Percentiles rank a stretch among this genome's conserved stretches.
Conservation (phyloP, 2,329 filamentous ascomycete genomes). For the Trichoderma arundinaceum region DNA sequence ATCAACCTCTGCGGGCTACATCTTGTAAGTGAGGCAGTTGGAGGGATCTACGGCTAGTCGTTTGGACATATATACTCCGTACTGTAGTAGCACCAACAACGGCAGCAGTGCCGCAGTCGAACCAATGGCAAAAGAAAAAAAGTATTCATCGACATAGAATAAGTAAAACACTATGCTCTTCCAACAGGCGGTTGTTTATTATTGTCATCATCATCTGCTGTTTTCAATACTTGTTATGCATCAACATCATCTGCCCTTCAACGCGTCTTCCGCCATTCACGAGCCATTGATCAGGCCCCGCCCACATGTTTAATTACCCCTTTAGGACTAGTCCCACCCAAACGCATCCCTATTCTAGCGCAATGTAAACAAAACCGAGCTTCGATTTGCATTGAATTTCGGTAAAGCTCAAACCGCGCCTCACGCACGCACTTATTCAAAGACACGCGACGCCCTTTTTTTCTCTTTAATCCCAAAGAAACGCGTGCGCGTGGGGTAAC, state of each 20-base stretch:
- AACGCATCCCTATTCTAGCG: background rate
- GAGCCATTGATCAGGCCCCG: background rate
- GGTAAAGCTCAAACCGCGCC: slow-evolving; percentile 11
- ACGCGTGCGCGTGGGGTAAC: slow-evolving; percentile 27
- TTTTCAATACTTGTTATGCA: background rate
- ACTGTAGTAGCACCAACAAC: background rate
- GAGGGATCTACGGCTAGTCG: slow-evolving; percentile 11
- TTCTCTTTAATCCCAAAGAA: background rate
- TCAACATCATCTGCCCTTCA: background rate
- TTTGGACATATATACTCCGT: background rate
- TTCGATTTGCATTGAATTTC: slow-evolving; percentile 7
- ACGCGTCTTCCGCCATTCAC: slow-evolving; percentile 28
- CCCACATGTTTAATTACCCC: background rate
- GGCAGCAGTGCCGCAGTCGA: background rate
- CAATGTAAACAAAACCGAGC: slow-evolving; percentile 31
- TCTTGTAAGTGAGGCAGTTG: background rate
- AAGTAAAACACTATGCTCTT: too few species aligned
- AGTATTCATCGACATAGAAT: too few species aligned
- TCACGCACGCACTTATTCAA: slow-evolving; percentile 7
- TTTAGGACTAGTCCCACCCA: background rate
- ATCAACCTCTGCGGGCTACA: background rate
- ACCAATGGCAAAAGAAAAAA: too few species aligned
- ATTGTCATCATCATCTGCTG: background rate
- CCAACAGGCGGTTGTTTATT: too few species aligned
- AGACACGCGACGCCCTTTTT: slow-evolving; percentile 28